These are phyloP conservation scores for Vitis vinifera DNA, from an alignment of 164 flowering plant genomes.

Conservation along the genomic window ASM3070453v1 NC_081817.1:377501-378000, in stretches of 20 bases:
- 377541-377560: no score
- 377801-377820: slow-evolving; percentile 76
- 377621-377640: no score
- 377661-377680: slow-evolving; percentile 64
- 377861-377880: neutral
- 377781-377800: slow-evolving; percentile 73
- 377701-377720: slow-evolving; percentile 83
- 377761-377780: slow-evolving; percentile 84
- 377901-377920: neutral
- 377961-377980: neutral
- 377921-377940: neutral
- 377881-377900: neutral
- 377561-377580: no score
- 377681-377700: slow-evolving; percentile 91
- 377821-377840: slow-evolving; percentile 22
- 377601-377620: no score
- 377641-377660: neutral
- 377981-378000: neutral
- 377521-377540: no score
- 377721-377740: slow-evolving; percentile 77
- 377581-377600: no score
- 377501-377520: neutral
- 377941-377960: neutral
- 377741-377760: slow-evolving; percentile 52
- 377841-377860: neutral